A percentile compares a stretch with the other conserved stretches of the same genome.
These are phyloP conservation scores for Mortierella antarctica DNA, from an alignment of 192 early-diverging fungal genomes.

Conservation along the genomic window DNA sequence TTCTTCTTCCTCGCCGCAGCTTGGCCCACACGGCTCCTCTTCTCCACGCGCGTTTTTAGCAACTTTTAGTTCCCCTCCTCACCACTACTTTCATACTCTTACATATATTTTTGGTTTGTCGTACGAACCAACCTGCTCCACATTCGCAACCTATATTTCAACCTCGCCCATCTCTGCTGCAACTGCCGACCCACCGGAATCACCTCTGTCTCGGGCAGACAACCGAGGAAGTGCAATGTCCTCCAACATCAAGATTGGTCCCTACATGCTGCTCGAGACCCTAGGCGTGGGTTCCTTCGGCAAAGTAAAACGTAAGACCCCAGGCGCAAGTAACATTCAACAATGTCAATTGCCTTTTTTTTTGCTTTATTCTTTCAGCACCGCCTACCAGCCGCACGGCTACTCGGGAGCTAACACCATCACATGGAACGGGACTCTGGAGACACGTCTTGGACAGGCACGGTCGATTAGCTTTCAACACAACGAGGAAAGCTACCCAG, in stretches of 20 bases:
- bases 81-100: too few species aligned
- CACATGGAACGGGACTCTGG: neutral
- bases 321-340: neutral
- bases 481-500: too few species aligned
- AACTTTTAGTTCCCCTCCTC: too few species aligned
- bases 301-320: constrained; percentile 93
- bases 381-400: too few species aligned
- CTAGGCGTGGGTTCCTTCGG: constrained; percentile 97
- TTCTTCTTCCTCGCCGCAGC: neutral
- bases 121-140: neutral
- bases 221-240: constrained; percentile 24
- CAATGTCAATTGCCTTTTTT: neutral
- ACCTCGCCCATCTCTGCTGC: neutral
- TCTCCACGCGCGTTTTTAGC: too few species aligned
- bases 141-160: neutral
- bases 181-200: neutral
- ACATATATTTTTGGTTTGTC: neutral
- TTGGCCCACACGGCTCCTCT: too few species aligned
- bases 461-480: too few species aligned
- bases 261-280: constrained; percentile 95
- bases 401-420: too few species aligned
- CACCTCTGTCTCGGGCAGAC: neutral
- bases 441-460: neutral
- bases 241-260: constrained; percentile 77
- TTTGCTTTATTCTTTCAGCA: neutral